Evolutionary conservation across 257 asterid genomes (phyloP).

Genomic region (Nicotiana undulata): DNA sequence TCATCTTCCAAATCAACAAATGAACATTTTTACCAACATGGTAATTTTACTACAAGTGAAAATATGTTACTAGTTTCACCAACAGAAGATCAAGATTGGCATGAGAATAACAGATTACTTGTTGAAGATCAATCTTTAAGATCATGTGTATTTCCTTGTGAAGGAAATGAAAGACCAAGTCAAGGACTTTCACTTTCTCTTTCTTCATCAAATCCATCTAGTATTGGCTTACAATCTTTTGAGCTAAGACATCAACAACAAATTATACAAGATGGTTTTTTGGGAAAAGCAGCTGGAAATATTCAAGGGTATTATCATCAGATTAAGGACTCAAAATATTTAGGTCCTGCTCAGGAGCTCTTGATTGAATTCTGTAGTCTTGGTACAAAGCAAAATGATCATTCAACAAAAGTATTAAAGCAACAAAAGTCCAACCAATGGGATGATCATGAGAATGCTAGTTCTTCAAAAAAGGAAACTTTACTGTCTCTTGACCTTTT

Average conservation of each 20-base stretch:
- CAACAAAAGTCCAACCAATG: conserved; percentile 21
- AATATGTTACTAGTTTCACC: neutral
- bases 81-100: conserved; percentile 18
- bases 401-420: conserved; percentile 22
- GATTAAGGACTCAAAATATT: conserved; percentile 45
- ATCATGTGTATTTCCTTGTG: conserved; percentile 59
- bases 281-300: conserved; percentile 19
- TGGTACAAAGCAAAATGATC: conserved; percentile 26
- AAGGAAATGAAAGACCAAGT: conserved; percentile 74
- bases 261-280: conserved; percentile 26
- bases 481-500: conserved; percentile 60
- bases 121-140: conserved; percentile 47
- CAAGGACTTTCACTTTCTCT: conserved; percentile 85
- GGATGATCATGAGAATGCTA: conserved; percentile 35
- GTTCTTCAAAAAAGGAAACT: conserved; percentile 30
- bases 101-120: conserved; percentile 21
- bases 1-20: conserved; percentile 32
- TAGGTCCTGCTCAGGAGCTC: conserved; percentile 68
- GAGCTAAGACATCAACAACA: conserved; percentile 40
- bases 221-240: conserved; percentile 55
- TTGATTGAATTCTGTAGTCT: conserved; percentile 70
- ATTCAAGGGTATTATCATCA: conserved; percentile 13
- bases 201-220: conserved; percentile 52
- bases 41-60: conserved; percentile 13
- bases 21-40: conserved; percentile 28